Conservation (phyloP, 257 asterid genomes). For the Solanum medicagineum region DNA sequence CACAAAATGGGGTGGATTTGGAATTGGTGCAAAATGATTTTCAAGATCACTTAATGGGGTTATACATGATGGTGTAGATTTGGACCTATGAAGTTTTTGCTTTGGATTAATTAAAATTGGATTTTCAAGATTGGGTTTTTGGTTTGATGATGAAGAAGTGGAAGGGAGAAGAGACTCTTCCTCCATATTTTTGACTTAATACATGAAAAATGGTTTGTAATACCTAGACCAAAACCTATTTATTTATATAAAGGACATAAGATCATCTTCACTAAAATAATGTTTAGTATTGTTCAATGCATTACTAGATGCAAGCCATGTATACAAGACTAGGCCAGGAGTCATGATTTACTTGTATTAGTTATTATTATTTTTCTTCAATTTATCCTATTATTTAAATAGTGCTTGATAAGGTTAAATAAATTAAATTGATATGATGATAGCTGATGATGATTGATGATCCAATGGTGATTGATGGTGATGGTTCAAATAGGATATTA, state of each 20-base stretch:
- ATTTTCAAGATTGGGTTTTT: slow-evolving; percentile 6
- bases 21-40: background rate
- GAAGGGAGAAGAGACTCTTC: slow-evolving; percentile 55
- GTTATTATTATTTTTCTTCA: background rate
- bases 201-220: no score
- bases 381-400: background rate
- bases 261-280: no score
- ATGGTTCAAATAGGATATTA: background rate
- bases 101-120: slow-evolving; percentile 15
- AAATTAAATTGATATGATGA: background rate
- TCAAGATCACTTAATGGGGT: slow-evolving; percentile 41
- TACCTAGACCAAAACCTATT: no score
- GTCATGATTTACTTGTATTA: background rate
- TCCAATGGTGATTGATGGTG: background rate
- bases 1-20: slow-evolving; percentile 37
- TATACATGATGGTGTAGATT: slow-evolving; percentile 66
- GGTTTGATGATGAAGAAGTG: slow-evolving; percentile 2
- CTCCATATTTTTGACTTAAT: slow-evolving; percentile 22
- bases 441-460: background rate
- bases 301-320: no score
- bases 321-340: no score
- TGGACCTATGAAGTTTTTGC: slow-evolving; percentile 55
- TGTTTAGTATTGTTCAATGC: no score
- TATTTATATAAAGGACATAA: no score
- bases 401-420: background rate